These are phyloP conservation scores for Cucumis hystrix DNA, from an alignment of 306 rosid species.

Conservation along the genomic window DNA sequence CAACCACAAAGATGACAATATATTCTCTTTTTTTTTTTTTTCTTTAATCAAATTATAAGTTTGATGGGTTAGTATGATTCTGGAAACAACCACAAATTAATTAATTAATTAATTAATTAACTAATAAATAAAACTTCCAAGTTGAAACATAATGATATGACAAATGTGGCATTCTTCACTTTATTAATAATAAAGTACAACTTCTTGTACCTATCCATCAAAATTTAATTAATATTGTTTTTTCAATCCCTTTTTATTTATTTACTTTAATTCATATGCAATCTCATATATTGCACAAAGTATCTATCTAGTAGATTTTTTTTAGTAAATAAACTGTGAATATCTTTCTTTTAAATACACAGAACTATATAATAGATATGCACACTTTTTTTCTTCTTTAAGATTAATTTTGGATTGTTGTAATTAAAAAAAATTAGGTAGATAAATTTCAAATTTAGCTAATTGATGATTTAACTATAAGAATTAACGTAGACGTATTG, in stretches of 20 bases:
- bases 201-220: background rate
- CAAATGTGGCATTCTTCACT: background rate
- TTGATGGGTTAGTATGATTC: conserved; percentile 2
- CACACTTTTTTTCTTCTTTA: background rate
- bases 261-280: background rate
- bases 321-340: background rate
- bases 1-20: background rate
- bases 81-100: background rate
- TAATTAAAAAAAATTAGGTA: no score
- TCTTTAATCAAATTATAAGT: background rate
- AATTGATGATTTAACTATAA: no score
- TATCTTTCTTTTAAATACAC: no score
- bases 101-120: background rate
- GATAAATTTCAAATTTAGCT: no score
- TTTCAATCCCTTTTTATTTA: no score
- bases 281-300: background rate
- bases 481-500: no score
- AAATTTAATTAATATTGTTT: background rate
- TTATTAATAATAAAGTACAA: background rate
- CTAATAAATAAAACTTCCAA: no score
- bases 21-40: background rate
- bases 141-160: background rate
- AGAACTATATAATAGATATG: background rate
- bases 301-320: background rate
- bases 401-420: background rate